A percentile compares a stretch with the other conserved stretches of the same genome.
phyloP scores from a whole-genome alignment of 495 filamentous ascomycete species.

The Jackrogersella minutella region DNA sequence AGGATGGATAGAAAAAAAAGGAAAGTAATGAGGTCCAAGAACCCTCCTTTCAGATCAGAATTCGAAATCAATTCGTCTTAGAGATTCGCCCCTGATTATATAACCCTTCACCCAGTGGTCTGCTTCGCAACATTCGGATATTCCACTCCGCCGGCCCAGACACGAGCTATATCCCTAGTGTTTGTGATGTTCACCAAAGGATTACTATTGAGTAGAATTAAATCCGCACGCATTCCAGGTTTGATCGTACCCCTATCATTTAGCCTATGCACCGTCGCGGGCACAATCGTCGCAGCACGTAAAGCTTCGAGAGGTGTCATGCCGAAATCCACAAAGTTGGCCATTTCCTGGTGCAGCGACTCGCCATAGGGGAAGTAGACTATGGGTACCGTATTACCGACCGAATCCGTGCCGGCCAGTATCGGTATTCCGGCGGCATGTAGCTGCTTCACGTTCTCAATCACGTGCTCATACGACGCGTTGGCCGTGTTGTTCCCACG shows the following conservation, averaged over 20 bases:
- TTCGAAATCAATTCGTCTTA: neutral
- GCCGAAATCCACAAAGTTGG: slow-evolving; percentile 33
- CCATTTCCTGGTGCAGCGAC: slow-evolving; percentile 41
- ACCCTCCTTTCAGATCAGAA: no score
- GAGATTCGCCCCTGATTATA: neutral
- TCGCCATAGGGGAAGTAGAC: slow-evolving; percentile 61
- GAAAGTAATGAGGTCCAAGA: neutral
- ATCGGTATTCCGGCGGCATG: slow-evolving; percentile 45
- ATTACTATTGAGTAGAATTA: slow-evolving; percentile 51
- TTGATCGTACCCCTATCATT: slow-evolving; percentile 49
- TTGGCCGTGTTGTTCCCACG: slow-evolving; percentile 21
- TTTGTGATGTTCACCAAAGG: slow-evolving; percentile 50
- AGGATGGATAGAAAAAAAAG: neutral
- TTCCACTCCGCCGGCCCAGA: slow-evolving; percentile 52
- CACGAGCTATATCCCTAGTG: slow-evolving; percentile 42
- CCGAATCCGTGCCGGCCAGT: slow-evolving; percentile 48
- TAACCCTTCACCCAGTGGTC: neutral
- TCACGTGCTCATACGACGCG: slow-evolving; percentile 33
- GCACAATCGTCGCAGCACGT: slow-evolving; percentile 37
- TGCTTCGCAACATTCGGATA: slow-evolving; percentile 24
- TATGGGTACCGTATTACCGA: slow-evolving; percentile 26
- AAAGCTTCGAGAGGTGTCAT: slow-evolving; percentile 42
- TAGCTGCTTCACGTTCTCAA: slow-evolving; percentile 41
- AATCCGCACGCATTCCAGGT: slow-evolving; percentile 50
- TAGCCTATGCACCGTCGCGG: slow-evolving; percentile 20